Percentiles rank a stretch among this genome's conserved stretches.
Evolutionary conservation across 345 rosid species (phyloP).

Genomic region (Linum trigynum): DNA sequence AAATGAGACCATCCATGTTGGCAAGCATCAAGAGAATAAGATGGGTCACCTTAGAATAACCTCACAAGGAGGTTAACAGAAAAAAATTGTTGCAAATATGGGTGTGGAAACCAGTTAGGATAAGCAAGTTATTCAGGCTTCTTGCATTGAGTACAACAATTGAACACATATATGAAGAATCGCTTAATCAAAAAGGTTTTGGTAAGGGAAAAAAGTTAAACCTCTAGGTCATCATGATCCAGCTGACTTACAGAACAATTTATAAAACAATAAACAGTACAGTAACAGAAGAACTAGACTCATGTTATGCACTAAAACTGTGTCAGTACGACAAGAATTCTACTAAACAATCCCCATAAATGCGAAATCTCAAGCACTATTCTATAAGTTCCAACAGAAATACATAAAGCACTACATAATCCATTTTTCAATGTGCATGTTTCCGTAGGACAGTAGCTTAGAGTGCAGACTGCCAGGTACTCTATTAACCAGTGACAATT

Average conservation of each 20-base stretch:
- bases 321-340: background rate
- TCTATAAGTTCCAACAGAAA: background rate
- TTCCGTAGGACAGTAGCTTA: too few relatives aligned
- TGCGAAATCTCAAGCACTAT: background rate
- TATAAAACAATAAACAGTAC: too few relatives aligned
- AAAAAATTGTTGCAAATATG: too few relatives aligned
- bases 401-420: background rate
- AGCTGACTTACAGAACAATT: too few relatives aligned
- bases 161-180: background rate
- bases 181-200: background rate
- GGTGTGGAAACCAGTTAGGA: background rate
- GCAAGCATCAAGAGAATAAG: slow-evolving; percentile 2
- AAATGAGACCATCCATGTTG: slow-evolving; percentile 3
- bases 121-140: background rate
- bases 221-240: too few relatives aligned
- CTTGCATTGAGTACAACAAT: background rate
- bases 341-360: too few relatives aligned
- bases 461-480: too few relatives aligned
- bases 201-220: too few relatives aligned
- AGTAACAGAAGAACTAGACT: too few relatives aligned
- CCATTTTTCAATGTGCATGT: background rate
- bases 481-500: too few relatives aligned
- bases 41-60: background rate
- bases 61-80: background rate
- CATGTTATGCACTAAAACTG: too few relatives aligned